Conservation (phyloP, 441 rosid species). For the Gossypium gossypioides region DNA sequence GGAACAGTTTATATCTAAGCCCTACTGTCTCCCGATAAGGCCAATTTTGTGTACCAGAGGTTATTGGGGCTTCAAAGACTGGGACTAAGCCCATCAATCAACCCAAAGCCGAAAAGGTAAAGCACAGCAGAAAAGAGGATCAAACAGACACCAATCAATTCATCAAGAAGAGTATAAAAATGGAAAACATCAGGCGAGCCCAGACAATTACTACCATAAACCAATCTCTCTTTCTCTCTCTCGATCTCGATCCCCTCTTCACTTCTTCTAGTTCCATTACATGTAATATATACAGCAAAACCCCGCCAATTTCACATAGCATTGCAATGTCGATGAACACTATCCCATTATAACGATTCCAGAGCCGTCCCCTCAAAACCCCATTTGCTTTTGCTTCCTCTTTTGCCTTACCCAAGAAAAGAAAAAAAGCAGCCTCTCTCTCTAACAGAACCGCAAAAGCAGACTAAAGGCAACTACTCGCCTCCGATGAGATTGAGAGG, state of each 20-base stretch:
- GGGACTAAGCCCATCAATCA: background rate
- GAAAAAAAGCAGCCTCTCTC: background rate
- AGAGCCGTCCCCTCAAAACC: background rate
- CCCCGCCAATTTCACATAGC: background rate
- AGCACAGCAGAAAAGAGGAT: background rate
- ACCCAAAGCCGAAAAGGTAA: background rate
- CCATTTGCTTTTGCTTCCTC: background rate
- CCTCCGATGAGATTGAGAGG: background rate
- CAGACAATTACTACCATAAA: background rate
- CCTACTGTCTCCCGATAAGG: background rate
- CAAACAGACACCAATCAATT: background rate
- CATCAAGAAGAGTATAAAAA: background rate
- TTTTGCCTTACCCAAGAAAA: background rate
- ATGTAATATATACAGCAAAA: background rate
- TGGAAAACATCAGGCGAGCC: background rate
- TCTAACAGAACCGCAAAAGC: background rate
- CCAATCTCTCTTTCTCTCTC: background rate
- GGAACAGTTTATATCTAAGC: background rate
- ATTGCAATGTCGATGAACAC: background rate
- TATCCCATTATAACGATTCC: background rate
- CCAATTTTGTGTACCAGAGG: background rate
- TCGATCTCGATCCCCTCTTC: too few species aligned
- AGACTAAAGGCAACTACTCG: background rate
- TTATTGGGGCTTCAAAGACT: background rate
- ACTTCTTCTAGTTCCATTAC: background rate